These are phyloP conservation scores for Gaillardinia entomophila DNA, from an alignment of 805 yeast genomes.

Conservation along the genomic window DNA sequence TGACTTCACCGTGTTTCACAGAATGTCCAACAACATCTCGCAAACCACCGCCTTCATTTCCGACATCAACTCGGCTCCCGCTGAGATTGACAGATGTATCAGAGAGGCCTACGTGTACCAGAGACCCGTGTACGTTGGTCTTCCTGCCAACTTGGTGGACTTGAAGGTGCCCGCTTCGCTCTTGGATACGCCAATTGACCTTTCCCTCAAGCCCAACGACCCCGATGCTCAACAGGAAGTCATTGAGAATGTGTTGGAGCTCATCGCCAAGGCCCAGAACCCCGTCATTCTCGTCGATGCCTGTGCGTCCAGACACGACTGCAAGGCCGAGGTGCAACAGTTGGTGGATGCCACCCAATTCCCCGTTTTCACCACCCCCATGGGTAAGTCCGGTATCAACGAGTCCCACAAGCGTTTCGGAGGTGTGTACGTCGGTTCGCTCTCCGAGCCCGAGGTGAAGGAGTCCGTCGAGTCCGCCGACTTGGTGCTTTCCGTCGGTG, in stretches of 20 bases:
- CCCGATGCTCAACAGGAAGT: constrained; percentile 60
- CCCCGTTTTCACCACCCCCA: constrained; percentile 24
- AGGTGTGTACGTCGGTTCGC: constrained; percentile 24
- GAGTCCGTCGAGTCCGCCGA: constrained; percentile 22
- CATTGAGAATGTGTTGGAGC: constrained; percentile 29
- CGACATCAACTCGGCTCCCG: constrained; percentile 21
- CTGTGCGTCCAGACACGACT: constrained; percentile 23
- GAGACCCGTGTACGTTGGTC: constrained; percentile 28
- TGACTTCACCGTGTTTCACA: constrained; percentile 33
- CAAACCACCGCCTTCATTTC: constrained; percentile 24
- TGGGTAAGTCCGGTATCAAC: constrained; percentile 23
- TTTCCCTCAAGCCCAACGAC: constrained; percentile 39
- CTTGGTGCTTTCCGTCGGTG: constrained; percentile 23
- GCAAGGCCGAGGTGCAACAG: constrained; percentile 16
- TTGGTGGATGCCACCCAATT: constrained; percentile 20
- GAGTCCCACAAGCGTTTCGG: constrained; percentile 22
- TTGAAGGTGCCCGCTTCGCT: constrained; percentile 22
- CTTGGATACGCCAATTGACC: constrained; percentile 24
- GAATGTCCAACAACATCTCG: constrained; percentile 28
- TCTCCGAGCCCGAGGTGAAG: constrained; percentile 20
- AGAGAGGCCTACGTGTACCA: constrained; percentile 28
- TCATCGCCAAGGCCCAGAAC: constrained; percentile 18
- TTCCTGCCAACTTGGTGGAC: constrained; percentile 33
- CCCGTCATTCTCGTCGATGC: constrained; percentile 27
- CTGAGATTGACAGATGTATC: constrained; percentile 28